These are phyloP conservation scores for Austroboletus eburneus DNA, from an alignment of 768 basidiomycete species.

Conservation along the genomic window DNA sequence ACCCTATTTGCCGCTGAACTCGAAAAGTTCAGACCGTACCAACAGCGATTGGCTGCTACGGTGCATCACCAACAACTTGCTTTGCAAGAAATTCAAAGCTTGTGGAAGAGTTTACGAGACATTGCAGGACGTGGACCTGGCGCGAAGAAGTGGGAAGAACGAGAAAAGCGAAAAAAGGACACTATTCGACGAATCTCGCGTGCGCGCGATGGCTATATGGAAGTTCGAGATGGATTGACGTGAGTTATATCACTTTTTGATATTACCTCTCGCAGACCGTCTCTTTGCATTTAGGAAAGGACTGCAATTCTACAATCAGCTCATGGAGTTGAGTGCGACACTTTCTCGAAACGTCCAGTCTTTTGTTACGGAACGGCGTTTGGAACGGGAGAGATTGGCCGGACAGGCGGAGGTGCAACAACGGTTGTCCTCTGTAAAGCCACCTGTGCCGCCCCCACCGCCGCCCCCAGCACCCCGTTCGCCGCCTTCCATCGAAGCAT, in stretches of 20 bases:
- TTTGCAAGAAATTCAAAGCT: conserved; percentile 67
- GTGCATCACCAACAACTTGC: conserved; percentile 71
- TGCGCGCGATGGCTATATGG: conserved; percentile 82
- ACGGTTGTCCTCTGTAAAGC: conserved; percentile 45
- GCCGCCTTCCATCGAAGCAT: conserved; percentile 41
- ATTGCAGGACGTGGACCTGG: conserved; percentile 72
- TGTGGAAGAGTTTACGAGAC: conserved; percentile 73
- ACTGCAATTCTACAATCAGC: conserved; percentile 81
- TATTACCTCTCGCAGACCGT: conserved; percentile 6
- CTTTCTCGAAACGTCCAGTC: conserved; percentile 55
- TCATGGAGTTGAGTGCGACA: conserved; percentile 56
- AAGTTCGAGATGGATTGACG: conserved; percentile 82
- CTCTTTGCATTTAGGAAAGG: conserved; percentile 59
- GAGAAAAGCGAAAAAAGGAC: conserved; percentile 77
- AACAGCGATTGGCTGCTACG: conserved; percentile 74
- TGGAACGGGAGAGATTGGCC: conserved; percentile 67
- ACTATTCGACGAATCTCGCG: conserved; percentile 63
- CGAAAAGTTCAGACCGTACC: conserved; percentile 93
- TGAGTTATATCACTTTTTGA: conserved; percentile 38
- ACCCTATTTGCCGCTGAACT: conserved; percentile 89
- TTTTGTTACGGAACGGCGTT: conserved; percentile 59
- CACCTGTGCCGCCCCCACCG: conserved; percentile 42
- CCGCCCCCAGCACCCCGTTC: conserved; percentile 19
- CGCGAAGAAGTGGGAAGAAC: conserved; percentile 76
- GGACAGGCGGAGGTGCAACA: conserved; percentile 70